Conservation (phyloP, 208 protist species). For the Acanthamoeba sp. region DNA sequence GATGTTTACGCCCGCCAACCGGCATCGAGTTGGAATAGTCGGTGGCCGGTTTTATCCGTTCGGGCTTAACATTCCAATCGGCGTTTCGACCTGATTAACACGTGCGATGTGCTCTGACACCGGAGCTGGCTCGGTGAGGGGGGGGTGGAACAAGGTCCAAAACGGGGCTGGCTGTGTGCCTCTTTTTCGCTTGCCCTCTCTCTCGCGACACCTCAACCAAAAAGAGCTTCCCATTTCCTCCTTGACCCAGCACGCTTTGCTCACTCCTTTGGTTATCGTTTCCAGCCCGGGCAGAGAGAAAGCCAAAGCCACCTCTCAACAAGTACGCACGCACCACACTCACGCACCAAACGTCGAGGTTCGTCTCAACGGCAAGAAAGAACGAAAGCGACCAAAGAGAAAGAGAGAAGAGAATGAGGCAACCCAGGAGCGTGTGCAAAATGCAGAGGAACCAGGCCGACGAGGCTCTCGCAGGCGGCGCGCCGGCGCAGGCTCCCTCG, state of each 20-base stretch:
- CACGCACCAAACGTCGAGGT: not conserved
- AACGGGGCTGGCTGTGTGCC: not conserved
- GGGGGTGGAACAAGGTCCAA: not conserved
- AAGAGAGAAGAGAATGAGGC: constrained; percentile 20
- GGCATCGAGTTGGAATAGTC: not conserved
- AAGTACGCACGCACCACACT: not conserved
- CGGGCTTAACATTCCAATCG: not conserved
- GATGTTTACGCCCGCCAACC: not conserved
- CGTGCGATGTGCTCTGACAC: not conserved
- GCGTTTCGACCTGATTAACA: not conserved
- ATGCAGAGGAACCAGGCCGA: not conserved
- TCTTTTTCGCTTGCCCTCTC: not conserved
- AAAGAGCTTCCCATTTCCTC: too few relatives aligned
- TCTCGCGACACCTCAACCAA: too few relatives aligned
- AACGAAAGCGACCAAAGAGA: not conserved
- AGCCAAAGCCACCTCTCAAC: not conserved
- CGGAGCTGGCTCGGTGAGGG: not conserved
- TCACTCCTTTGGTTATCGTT: not conserved
- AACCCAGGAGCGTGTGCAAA: constrained; percentile 7
- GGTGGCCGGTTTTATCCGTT: not conserved
- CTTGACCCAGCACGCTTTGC: too few relatives aligned
- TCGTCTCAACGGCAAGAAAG: not conserved
- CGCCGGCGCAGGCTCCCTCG: constrained; percentile 31
- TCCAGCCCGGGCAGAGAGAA: too few relatives aligned
- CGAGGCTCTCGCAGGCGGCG: not conserved